phyloP scores from a whole-genome alignment of 2,329 filamentous ascomycete species.

The Aspergillus sp. region DNA sequence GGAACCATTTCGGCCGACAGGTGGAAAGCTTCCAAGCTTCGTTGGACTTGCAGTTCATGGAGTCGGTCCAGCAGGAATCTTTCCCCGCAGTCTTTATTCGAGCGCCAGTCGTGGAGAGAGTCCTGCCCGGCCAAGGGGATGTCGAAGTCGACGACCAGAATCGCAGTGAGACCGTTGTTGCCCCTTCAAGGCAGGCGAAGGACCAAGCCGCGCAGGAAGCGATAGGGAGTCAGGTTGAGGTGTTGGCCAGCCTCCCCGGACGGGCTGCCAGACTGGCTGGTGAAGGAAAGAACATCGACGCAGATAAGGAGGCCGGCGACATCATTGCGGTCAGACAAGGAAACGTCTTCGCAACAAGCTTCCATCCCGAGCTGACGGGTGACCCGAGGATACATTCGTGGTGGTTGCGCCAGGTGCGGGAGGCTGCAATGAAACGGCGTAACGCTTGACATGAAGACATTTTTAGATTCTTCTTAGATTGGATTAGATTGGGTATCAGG shows the following conservation, averaged over 20 bases:
- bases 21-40: conserved; percentile 79
- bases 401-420: conserved; percentile 71
- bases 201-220: conserved; percentile 37
- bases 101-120: conserved; percentile 80
- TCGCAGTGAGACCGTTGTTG: conserved; percentile 45
- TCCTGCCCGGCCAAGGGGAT: conserved; percentile 49
- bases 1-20: conserved; percentile 93
- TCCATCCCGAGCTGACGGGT: conserved; percentile 85
- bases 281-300: conserved; percentile 29
- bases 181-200: conserved; percentile 44
- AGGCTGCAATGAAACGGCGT: conserved; percentile 26
- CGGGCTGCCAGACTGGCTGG: conserved; percentile 41
- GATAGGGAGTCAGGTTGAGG: conserved; percentile 44
- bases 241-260: conserved; percentile 49
- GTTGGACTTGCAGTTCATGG: conserved; percentile 63
- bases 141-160: conserved; percentile 43
- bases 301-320: conserved; percentile 47
- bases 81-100: conserved; percentile 89
- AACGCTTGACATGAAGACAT: conserved; percentile 7
- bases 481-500: conserved; percentile 18
- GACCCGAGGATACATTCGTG: conserved; percentile 84
- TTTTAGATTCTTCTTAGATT: conserved; percentile 1
- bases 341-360: conserved; percentile 89
- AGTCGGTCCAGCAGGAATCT: conserved; percentile 27
- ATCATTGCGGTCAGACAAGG: conserved; percentile 85